Evolutionary conservation across 2,329 filamentous ascomycete species (phyloP).

Genomic region (Epichloe sylvatica): DNA sequence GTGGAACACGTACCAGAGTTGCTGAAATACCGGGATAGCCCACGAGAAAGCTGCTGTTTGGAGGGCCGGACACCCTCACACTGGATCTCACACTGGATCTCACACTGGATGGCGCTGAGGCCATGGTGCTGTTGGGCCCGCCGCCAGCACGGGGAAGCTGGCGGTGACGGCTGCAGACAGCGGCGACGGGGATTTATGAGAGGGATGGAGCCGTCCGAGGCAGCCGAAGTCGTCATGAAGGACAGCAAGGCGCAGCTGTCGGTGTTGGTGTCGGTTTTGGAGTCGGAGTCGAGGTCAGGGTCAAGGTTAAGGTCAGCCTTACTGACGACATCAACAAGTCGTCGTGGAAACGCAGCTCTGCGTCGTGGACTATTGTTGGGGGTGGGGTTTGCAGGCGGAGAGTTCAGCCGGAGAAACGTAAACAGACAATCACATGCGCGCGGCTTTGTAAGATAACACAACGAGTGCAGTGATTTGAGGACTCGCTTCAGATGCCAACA

Average conservation of each 20-base stretch:
- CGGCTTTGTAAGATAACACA: too few relatives aligned
- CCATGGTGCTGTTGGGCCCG: constrained; percentile 15
- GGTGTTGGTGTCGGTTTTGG: background rate
- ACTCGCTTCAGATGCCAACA: background rate
- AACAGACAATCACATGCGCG: too few relatives aligned
- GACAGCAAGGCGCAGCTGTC: background rate
- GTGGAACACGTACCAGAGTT: constrained; percentile 60
- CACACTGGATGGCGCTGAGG: constrained; percentile 40
- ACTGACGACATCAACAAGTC: constrained; percentile 1
- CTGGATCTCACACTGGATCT: constrained; percentile 52
- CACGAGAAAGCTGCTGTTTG: constrained; percentile 92
- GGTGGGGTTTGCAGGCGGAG: too few relatives aligned
- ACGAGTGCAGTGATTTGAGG: too few relatives aligned
- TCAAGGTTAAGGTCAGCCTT: background rate
- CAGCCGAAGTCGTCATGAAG: background rate
- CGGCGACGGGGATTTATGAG: background rate
- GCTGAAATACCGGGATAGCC: constrained; percentile 97
- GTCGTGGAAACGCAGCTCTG: background rate
- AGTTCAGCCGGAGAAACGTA: too few relatives aligned
- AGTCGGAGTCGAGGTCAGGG: background rate
- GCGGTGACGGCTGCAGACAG: constrained; percentile 1
- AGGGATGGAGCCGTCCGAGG: background rate
- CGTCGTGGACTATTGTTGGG: background rate
- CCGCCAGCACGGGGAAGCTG: constrained; percentile 7
- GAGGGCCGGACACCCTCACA: constrained; percentile 67